Conservation (phyloP, 208 protist genomes). For the Leishmania major region DNA sequence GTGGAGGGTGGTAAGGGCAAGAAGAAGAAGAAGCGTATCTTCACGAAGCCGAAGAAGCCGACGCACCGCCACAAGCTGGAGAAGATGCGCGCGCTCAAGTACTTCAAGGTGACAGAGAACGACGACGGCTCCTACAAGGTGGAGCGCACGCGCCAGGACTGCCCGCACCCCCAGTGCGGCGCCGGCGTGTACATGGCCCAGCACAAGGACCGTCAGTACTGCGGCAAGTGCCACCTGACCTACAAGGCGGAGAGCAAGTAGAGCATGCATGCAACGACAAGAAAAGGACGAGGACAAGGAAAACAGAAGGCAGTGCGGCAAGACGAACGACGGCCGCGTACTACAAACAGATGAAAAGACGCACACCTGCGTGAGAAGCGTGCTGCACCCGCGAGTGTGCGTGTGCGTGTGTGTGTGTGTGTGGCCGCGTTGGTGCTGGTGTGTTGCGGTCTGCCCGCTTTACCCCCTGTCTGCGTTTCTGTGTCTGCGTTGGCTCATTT, state of each 20-base stretch:
- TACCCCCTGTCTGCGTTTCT: not conserved
- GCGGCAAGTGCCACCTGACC: slow-evolving; percentile 99
- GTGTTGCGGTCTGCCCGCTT: not conserved
- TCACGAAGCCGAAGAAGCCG: slow-evolving; percentile 99
- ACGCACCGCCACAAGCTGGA: slow-evolving; percentile 99
- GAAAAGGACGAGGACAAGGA: not conserved
- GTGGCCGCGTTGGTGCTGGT: not conserved
- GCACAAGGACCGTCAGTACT: slow-evolving; percentile 99
- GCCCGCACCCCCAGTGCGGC: slow-evolving; percentile 95
- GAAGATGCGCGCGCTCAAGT: slow-evolving; percentile 99
- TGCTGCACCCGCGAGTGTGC: not conserved
- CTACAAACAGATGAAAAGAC: too few species aligned
- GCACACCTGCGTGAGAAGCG: not conserved
- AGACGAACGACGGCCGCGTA: not conserved
- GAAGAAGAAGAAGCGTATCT: slow-evolving; percentile 99
- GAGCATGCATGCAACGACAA: not conserved
- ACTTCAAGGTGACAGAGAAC: slow-evolving; percentile 98
- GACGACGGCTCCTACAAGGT: slow-evolving; percentile 97
- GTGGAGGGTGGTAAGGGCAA: slow-evolving; percentile 95
- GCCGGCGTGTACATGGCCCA: slow-evolving; percentile 99
- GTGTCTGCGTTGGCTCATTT: not conserved
- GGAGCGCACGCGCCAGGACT: slow-evolving; percentile 96
- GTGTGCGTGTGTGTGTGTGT: not conserved
- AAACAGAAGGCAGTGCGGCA: not conserved
- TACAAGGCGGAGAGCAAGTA: slow-evolving; percentile 65